phyloP scores from a whole-genome alignment of 495 filamentous ascomycete species.

The Staphylotrichum longicolle region DNA sequence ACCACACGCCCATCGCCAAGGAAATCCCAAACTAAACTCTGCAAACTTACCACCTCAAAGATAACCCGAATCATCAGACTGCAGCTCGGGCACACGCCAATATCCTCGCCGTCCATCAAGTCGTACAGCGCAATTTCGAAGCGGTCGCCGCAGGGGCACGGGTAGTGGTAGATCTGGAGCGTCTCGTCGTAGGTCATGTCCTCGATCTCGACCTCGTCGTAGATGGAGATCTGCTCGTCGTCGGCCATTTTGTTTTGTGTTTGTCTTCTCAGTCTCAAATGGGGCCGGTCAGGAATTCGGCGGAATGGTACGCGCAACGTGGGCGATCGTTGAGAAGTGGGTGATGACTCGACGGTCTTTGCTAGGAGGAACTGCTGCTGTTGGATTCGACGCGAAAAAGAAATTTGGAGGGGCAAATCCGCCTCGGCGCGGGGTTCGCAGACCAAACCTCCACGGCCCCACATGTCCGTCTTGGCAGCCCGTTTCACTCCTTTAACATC shows the following conservation, averaged over 20 bases:
- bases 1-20: too few species aligned
- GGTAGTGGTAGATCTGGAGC: constrained; percentile 87
- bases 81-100: constrained; percentile 94
- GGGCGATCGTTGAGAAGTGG: not conserved
- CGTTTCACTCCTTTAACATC: too few species aligned
- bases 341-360: not conserved
- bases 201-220: constrained; percentile 99
- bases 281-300: not conserved
- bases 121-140: constrained; percentile 90
- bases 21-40: not conserved
- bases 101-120: constrained; percentile 82
- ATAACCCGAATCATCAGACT: constrained; percentile 95
- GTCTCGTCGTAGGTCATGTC: constrained; percentile 91
- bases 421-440: not conserved
- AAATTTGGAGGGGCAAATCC: constrained; percentile 33
- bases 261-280: not conserved
- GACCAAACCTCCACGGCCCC: too few species aligned
- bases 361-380: not conserved
- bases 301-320: too few species aligned
- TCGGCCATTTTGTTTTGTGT: constrained; percentile 56
- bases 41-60: constrained; percentile 70
- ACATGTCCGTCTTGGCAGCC: too few species aligned
- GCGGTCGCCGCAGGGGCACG: constrained; percentile 94
- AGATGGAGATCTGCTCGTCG: constrained; percentile 66
- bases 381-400: constrained; percentile 4